Conservation (phyloP, 768 basidiomycete genomes). For the Lactarius deliciosus region DNA sequence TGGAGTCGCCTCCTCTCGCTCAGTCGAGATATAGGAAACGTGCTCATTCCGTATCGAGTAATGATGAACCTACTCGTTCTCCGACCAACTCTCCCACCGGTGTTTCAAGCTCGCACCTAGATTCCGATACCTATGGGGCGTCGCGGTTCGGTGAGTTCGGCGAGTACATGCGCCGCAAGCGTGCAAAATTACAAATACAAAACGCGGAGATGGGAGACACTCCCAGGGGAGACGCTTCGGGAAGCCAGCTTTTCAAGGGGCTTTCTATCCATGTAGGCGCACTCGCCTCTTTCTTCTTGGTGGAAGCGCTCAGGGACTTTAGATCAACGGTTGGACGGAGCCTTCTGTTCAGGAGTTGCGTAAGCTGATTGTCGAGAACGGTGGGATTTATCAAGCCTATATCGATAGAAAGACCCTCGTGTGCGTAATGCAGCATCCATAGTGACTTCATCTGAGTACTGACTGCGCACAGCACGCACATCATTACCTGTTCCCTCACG, state of each 20-base stretch:
- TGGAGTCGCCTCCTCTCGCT: constrained; percentile 12
- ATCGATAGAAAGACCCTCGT: constrained; percentile 74
- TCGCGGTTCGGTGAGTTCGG: constrained; percentile 80
- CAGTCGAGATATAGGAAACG: constrained; percentile 26
- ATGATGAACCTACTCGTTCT: constrained; percentile 15
- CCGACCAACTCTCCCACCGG: not conserved
- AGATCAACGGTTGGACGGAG: constrained; percentile 90
- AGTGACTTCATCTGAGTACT: not conserved
- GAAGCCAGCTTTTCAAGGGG: constrained; percentile 64
- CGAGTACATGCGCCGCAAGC: constrained; percentile 88
- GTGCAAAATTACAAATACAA: constrained; percentile 86
- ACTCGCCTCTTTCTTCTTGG: constrained; percentile 3
- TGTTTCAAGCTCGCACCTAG: constrained; percentile 23
- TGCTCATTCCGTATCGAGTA: constrained; percentile 17
- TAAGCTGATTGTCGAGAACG: constrained; percentile 75
- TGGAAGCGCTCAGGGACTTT: constrained; percentile 11
- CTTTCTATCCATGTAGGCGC: constrained; percentile 76
- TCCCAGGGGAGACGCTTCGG: constrained; percentile 31
- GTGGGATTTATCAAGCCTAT: constrained; percentile 82
- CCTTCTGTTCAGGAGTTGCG: constrained; percentile 86
- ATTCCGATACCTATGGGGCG: constrained; percentile 60
- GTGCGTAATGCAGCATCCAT: constrained; percentile 44
- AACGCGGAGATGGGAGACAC: constrained; percentile 45
- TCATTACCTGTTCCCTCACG: constrained; percentile 89
- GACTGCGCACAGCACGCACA: constrained; percentile 64